Evolutionary conservation across 305 asterid species (phyloP).

Genomic region (Andrographis paniculata): DNA sequence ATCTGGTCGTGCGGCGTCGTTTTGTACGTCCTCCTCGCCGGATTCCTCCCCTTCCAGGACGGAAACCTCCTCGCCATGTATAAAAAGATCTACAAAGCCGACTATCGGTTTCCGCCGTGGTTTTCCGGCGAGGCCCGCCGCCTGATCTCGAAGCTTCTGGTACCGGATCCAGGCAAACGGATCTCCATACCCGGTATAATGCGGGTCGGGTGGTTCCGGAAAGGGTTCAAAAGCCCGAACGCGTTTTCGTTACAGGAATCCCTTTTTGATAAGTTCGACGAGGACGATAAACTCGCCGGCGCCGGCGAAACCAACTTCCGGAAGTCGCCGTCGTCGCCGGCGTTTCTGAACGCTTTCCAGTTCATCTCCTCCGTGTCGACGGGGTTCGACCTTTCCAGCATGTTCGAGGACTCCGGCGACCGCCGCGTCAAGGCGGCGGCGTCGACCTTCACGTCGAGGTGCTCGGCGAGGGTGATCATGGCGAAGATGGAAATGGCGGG

Average conservation of each 20-base stretch:
- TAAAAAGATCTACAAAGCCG: slow-evolving; percentile 30
- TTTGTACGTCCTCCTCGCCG: too few relatives aligned
- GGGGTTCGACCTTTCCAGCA: slow-evolving; percentile 42
- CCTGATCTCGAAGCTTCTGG: slow-evolving; percentile 30
- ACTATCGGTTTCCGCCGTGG: slow-evolving; percentile 40
- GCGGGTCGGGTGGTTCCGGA: slow-evolving; percentile 38
- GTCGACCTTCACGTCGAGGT: slow-evolving; percentile 47
- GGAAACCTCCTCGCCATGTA: slow-evolving; percentile 36
- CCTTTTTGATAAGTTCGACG: slow-evolving; percentile 29
- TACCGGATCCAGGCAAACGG: slow-evolving; percentile 33
- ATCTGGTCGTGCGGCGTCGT: too few relatives aligned
- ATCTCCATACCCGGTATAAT: slow-evolving; percentile 35
- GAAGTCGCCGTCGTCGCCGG: slow-evolving; percentile 49
- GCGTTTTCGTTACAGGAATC: slow-evolving; percentile 28
- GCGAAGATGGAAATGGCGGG: slow-evolving; percentile 40
- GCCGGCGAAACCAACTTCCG: slow-evolving; percentile 25
- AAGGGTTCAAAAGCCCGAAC: slow-evolving; percentile 27
- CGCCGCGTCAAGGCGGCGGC: slow-evolving; percentile 23
- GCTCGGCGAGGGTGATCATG: slow-evolving; percentile 38
- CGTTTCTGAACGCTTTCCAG: slow-evolving; percentile 44
- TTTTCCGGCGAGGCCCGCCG: slow-evolving; percentile 32
- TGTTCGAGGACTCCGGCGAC: slow-evolving; percentile 36
- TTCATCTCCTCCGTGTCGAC: slow-evolving; percentile 54
- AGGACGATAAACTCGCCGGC: slow-evolving; percentile 24
- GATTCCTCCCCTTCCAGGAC: too few relatives aligned